Conservation (phyloP, 768 basidiomycete species). For the Hemileccinum rubropunctum region DNA sequence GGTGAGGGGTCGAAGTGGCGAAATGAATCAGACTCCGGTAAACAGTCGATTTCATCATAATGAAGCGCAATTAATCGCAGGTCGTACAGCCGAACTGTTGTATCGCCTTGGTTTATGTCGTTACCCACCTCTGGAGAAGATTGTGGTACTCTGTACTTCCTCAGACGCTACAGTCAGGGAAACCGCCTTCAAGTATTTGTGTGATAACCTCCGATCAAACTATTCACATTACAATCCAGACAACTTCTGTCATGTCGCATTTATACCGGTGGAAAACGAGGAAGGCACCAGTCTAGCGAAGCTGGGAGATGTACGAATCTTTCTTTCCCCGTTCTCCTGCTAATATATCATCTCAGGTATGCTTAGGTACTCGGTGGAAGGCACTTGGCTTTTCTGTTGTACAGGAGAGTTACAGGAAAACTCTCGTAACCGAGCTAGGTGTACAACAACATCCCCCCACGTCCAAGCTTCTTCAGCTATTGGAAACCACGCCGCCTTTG, state of each 20-base stretch:
- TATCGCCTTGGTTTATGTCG: slow-evolving; percentile 65
- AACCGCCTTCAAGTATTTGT: slow-evolving; percentile 71
- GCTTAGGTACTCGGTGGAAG: slow-evolving; percentile 59
- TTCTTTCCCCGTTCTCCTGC: neutral
- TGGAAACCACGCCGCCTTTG: slow-evolving; percentile 47
- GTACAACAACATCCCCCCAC: slow-evolving; percentile 65
- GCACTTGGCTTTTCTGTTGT: slow-evolving; percentile 69
- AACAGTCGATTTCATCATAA: no score
- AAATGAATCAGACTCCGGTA: neutral
- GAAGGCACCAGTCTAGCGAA: slow-evolving; percentile 10
- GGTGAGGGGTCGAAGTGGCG: slow-evolving; percentile 56
- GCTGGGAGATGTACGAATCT: slow-evolving; percentile 33
- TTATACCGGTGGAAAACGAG: slow-evolving; percentile 65
- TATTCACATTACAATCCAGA: slow-evolving; percentile 56
- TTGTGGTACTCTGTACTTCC: slow-evolving; percentile 66
- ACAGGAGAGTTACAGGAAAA: slow-evolving; percentile 39
- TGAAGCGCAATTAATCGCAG: neutral
- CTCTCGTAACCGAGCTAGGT: slow-evolving; percentile 54
- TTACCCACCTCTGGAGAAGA: slow-evolving; percentile 59
- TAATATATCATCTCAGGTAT: slow-evolving; percentile 48
- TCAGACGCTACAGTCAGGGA: slow-evolving; percentile 44
- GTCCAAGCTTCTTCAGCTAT: slow-evolving; percentile 48
- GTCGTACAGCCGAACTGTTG: slow-evolving; percentile 65
- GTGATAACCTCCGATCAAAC: slow-evolving; percentile 62
- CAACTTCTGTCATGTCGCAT: slow-evolving; percentile 55